Conservation (phyloP, 2,329 filamentous ascomycete species). For the Elsinoe perseae region DNA sequence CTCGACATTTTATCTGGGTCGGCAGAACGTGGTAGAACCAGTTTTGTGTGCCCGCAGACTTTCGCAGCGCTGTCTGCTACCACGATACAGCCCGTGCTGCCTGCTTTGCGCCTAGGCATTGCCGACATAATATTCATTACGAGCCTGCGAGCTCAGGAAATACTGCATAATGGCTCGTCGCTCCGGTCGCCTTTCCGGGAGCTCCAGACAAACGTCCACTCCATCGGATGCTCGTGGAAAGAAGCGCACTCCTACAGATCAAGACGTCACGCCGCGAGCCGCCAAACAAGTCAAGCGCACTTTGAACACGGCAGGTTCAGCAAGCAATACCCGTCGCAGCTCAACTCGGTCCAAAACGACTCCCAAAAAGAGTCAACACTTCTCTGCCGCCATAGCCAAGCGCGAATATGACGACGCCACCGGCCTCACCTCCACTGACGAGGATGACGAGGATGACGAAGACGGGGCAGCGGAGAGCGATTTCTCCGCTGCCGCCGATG, state of each 20-base stretch:
- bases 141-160: no score
- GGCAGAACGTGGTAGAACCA: no score
- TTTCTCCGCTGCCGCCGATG: not conserved
- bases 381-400: not conserved
- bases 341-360: not conserved
- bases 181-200: not conserved
- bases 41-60: no score
- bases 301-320: not conserved
- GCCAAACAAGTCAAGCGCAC: not conserved
- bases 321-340: not conserved
- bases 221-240: not conserved
- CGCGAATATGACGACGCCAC: constrained; percentile 7
- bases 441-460: not conserved
- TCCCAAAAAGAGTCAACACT: constrained; percentile 8
- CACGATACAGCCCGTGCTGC: no score
- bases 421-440: constrained; percentile 4
- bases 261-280: not conserved
- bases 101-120: no score
- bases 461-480: not conserved
- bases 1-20: no score
- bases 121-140: no score
- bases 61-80: no score
- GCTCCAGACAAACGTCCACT: not conserved
- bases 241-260: not conserved
- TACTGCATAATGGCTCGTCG: not conserved